Base-by-base conservation (phyloP, 2,329 filamentous ascomycete species). In the Emericellopsis atlantica region DNA sequence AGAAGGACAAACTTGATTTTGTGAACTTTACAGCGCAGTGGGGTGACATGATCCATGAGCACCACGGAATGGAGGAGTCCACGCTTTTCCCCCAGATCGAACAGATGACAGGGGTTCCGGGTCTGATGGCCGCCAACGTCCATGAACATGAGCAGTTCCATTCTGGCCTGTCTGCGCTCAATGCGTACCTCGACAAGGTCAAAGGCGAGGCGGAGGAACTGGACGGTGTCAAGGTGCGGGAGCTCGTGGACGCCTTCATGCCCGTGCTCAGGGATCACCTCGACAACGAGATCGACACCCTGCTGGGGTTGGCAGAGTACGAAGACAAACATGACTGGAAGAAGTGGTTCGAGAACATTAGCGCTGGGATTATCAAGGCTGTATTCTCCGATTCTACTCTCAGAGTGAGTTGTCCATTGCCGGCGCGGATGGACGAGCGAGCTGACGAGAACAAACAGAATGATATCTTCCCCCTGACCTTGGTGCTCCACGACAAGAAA, bases 101-200 rank as follows among this genome's bases (percentile, higher is more conserved):
- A 43, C 43, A 49, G 31, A 41, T 60, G 18, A 45, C 54, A 4
- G 61, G 56, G 0, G 54, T 58, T 10, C 46, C 51, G 32, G 59
- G 58, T 1, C 44, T 65, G 21, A 66, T 67, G 62, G 59, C 62
- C 12, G 48, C 43, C 36, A 68, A 64, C 44, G 50, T 67, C 4
- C 55, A 57, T 15, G 63, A 69, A 40, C 65, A 68, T 44, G 50
- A 54, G 8, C 49, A 51, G 1, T 68, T 69, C 42, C 52, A 59
- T 14, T 48, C 47, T 1, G 62, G 63, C 0, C 41, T 69, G 4
- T 48, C 54, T 1, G 39, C 15, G 8, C 36, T 35, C 14, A 40
- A 46, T 14, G 45, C 36, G 5, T 67, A 66, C 45, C 38, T 62
- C 8, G 43, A 49, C 2, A 50, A 44, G 9, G 50, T 61, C 2